A percentile compares a stretch with the other conserved stretches of the same genome.
These are phyloP conservation scores for Ceratocystis albifundus DNA, from an alignment of 2,329 filamentous ascomycete genomes.

Conservation along the genomic window DNA sequence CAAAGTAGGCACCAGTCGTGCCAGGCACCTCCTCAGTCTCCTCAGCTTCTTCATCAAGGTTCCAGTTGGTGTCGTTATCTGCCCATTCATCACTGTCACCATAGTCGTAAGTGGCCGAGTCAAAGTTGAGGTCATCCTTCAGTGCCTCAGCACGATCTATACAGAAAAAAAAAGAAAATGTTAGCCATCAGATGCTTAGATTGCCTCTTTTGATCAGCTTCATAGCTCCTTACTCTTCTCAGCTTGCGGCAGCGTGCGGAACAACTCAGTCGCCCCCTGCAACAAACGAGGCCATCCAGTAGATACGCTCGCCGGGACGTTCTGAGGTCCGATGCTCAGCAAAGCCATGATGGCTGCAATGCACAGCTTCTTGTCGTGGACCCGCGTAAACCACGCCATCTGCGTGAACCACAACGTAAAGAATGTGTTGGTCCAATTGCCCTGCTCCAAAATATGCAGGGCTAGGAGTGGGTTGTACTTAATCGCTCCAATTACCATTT, in stretches of 20 bases:
- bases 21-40: conserved; percentile 66
- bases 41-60: conserved; percentile 57
- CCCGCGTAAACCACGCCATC: conserved; percentile 83
- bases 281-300: conserved; percentile 90
- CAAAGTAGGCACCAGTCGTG: conserved; percentile 85
- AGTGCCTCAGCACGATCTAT: conserved; percentile 80
- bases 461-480: conserved; percentile 90
- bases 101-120: conserved; percentile 47
- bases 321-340: conserved; percentile 63
- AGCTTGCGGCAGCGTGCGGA: conserved; percentile 79
- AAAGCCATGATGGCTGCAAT: conserved; percentile 87
- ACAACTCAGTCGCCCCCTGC: conserved; percentile 75
- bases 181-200: background rate
- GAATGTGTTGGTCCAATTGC: conserved; percentile 96
- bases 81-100: conserved; percentile 72
- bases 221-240: conserved; percentile 55
- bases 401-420: conserved; percentile 97
- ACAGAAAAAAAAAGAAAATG: background rate
- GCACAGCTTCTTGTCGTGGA: conserved; percentile 97
- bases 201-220: no score
- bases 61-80: conserved; percentile 73
- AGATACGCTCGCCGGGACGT: conserved; percentile 84
- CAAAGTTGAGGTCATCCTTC: conserved; percentile 70
- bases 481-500: conserved; percentile 96
- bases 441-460: conserved; percentile 76